Conservation (phyloP, 106 monocot species). For the Dendrobium nobile region DNA sequence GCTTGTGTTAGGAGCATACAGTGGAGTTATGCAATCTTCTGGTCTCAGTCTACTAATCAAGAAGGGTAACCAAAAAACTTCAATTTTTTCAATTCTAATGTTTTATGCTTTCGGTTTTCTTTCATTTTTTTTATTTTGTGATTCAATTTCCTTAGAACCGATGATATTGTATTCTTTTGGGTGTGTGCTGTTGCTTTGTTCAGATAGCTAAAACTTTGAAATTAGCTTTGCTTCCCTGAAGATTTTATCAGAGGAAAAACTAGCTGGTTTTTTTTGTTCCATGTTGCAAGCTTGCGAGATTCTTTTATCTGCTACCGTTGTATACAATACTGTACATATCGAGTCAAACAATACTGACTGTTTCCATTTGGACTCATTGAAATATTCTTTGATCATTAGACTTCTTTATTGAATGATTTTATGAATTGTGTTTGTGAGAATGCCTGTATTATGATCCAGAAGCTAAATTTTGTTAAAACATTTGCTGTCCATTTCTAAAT, state of each 20-base stretch:
- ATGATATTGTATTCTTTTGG: neutral
- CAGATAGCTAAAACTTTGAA: neutral
- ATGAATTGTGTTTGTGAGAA: neutral
- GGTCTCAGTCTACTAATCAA: conserved; percentile 43
- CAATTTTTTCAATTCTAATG: neutral
- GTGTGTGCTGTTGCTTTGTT: neutral
- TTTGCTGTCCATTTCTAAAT: neutral
- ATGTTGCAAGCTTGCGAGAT: neutral
- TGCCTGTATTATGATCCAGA: neutral
- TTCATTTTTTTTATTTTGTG: neutral
- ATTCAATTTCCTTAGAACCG: neutral
- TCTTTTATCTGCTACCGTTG: neutral
- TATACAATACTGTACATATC: neutral
- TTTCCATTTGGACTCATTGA: neutral
- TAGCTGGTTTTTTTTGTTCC: neutral
- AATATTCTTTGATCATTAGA: neutral
- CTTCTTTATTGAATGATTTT: neutral
- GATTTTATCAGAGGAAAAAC: neutral
- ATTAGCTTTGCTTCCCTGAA: neutral
- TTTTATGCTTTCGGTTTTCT: neutral
- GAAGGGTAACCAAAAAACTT: conserved; percentile 37
- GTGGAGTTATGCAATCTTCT: conserved; percentile 95
- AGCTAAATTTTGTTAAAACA: neutral
- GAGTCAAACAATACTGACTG: neutral
- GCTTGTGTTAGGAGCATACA: conserved; percentile 53